Evolutionary conservation across 345 rosid genomes (phyloP).

Genomic region (Gossypium thurberi): DNA sequence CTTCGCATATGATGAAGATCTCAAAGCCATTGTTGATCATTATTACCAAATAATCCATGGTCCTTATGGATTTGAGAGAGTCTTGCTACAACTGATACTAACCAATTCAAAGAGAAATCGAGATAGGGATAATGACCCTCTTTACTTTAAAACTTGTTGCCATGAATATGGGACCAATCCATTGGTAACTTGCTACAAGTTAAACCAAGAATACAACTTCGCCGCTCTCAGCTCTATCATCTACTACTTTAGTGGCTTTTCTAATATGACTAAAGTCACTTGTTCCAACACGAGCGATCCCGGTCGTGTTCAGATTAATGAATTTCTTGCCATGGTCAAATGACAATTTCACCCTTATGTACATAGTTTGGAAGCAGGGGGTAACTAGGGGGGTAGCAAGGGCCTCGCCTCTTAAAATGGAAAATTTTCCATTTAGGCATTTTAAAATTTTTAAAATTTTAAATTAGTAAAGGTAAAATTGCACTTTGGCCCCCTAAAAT

Average conservation of each 20-base stretch:
- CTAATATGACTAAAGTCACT: neutral
- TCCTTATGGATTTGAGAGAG: neutral
- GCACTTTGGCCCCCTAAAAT: too few relatives aligned
- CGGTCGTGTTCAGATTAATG: rapidly evolving
- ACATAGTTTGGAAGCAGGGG: neutral
- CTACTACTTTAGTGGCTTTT: neutral
- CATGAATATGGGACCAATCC: too few relatives aligned
- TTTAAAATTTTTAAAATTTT: too few relatives aligned
- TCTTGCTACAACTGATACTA: neutral
- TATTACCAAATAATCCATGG: neutral
- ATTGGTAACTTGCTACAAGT: too few relatives aligned
- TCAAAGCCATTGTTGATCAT: neutral
- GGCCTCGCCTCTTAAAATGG: too few relatives aligned
- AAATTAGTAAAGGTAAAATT: too few relatives aligned
- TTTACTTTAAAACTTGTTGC: too few relatives aligned
- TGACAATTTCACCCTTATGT: neutral
- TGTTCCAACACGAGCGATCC: neutral
- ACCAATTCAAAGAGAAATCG: neutral
- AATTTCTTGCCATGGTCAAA: neutral
- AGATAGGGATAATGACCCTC: neutral
- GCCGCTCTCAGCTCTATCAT: neutral
- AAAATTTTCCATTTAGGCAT: too few relatives aligned
- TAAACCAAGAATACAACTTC: neutral
- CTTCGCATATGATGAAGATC: neutral
- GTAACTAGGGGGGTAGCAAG: too few relatives aligned